Percentiles rank a stretch among this genome's conserved stretches.
phyloP scores from a whole-genome alignment of 441 rosid species.

The Syzygium malaccense region DNA sequence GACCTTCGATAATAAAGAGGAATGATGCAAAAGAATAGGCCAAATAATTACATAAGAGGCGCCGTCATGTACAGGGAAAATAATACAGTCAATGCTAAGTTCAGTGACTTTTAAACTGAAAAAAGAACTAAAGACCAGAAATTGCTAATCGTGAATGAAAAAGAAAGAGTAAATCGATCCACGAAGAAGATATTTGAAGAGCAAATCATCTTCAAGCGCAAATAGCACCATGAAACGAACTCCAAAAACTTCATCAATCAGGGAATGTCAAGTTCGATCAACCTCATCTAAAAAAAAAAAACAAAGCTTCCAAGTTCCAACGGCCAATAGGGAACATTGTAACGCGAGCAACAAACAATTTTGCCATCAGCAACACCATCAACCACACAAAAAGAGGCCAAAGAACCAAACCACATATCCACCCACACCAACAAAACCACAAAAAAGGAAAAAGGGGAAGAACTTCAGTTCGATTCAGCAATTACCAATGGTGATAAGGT shows the following conservation, averaged over 20 bases:
- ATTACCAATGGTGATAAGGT: slow-evolving; percentile 85
- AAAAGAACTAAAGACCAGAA: background rate
- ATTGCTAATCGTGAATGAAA: background rate
- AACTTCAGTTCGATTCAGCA: background rate
- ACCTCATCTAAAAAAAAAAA: background rate
- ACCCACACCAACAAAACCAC: too few relatives aligned
- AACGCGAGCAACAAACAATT: background rate
- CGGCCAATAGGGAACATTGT: background rate
- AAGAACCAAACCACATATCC: background rate
- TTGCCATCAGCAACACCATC: background rate
- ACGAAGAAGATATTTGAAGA: background rate
- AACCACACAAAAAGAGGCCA: background rate
- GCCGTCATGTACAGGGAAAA: background rate
- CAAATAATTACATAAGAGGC: background rate
- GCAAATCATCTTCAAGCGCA: background rate
- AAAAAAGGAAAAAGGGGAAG: background rate
- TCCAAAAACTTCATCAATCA: background rate
- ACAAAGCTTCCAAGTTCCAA: background rate
- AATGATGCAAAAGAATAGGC: background rate
- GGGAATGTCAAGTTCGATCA: background rate
- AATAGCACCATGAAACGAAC: background rate
- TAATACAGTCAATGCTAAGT: background rate
- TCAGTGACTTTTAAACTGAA: background rate
- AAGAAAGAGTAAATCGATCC: background rate
- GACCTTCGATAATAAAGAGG: background rate